These are phyloP conservation scores for Madurella mycetomatis DNA, from an alignment of 2,329 filamentous ascomycete genomes.

Conservation along the genomic window DNA sequence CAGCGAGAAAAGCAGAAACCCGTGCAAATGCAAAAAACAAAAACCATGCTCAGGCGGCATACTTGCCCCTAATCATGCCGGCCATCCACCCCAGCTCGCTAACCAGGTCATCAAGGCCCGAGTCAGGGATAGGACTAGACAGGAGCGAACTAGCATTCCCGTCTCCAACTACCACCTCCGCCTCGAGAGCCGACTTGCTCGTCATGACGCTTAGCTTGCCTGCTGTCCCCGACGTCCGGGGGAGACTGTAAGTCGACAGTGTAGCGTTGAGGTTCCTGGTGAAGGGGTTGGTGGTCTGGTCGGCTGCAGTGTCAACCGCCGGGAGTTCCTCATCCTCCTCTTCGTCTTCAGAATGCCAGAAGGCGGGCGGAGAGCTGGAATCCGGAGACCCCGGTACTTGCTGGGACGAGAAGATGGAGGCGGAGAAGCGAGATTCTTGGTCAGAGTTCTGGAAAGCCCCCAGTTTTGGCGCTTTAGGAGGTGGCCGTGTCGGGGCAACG, in stretches of 20 bases:
- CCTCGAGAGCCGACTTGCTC: not conserved
- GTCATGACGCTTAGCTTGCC: conserved; percentile 21
- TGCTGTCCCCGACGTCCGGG: conserved; percentile 29
- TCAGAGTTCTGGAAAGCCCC: conserved; percentile 13
- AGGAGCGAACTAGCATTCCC: not conserved
- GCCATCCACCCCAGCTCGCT: conserved; percentile 51
- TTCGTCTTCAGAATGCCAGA: conserved; percentile 40
- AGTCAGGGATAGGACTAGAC: conserved; percentile 29
- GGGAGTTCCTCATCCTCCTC: conserved; percentile 38
- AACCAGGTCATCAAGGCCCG: conserved; percentile 35
- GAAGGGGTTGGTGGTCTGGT: conserved; percentile 17
- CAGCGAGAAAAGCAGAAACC: not conserved
- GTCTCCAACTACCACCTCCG: not conserved
- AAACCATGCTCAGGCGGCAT: conserved; percentile 4
- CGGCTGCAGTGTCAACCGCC: conserved; percentile 17
- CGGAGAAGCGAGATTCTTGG: conserved; percentile 27
- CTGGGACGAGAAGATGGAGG: conserved; percentile 29
- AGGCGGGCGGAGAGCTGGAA: conserved; percentile 40
- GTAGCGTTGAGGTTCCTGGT: conserved; percentile 26
- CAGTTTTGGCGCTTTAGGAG: not conserved
- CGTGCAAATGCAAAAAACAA: not conserved
- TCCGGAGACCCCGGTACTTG: conserved; percentile 33
- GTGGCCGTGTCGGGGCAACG: conserved; percentile 1
- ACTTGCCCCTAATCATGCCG: conserved; percentile 40
- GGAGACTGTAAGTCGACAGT: conserved; percentile 47